phyloP scores from a whole-genome alignment of 2,329 filamentous ascomycete species.

The Clarireedia hainanense region DNA sequence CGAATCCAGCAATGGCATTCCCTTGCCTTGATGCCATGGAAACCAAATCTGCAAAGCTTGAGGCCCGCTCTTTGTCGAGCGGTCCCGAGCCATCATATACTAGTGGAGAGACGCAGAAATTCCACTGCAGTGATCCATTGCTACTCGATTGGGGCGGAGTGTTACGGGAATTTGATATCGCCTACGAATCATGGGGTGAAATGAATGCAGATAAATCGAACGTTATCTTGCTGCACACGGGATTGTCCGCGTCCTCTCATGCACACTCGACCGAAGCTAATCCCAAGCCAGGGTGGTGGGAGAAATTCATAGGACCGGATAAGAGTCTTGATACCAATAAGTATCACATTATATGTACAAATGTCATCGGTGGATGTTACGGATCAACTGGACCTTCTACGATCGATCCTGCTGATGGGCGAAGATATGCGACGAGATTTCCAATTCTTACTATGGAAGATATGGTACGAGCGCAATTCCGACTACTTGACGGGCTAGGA shows the following conservation, averaged over 20 bases:
- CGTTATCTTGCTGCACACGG: conserved; percentile 86
- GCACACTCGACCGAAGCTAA: conserved; percentile 87
- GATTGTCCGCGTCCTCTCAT: conserved; percentile 93
- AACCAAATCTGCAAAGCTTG: conserved; percentile 65
- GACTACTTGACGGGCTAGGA: conserved; percentile 70
- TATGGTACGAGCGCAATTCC: conserved; percentile 95
- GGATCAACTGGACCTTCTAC: conserved; percentile 85
- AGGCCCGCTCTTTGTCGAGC: conserved; percentile 56
- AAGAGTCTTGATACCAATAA: conserved; percentile 80
- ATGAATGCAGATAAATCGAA: conserved; percentile 78
- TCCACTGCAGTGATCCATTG: conserved; percentile 65
- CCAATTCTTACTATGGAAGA: conserved; percentile 93
- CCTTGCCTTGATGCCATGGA: conserved; percentile 85
- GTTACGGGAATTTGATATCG: conserved; percentile 80
- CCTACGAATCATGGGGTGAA: conserved; percentile 86
- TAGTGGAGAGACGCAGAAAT: conserved; percentile 72
- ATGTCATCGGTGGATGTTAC: conserved; percentile 92
- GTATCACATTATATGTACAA: conserved; percentile 92
- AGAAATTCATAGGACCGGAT: conserved; percentile 91
- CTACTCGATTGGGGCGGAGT: conserved; percentile 92
- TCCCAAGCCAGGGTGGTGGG: conserved; percentile 93
- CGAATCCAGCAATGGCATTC: conserved; percentile 82
- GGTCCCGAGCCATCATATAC: conserved; percentile 95
- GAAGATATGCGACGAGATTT: conserved; percentile 88
- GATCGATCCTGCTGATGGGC: conserved; percentile 78